Percentiles rank a stretch among this genome's conserved stretches.
Conservation (phyloP, 1,139 yeast genomes). For the Candida mesenterica region DNA sequence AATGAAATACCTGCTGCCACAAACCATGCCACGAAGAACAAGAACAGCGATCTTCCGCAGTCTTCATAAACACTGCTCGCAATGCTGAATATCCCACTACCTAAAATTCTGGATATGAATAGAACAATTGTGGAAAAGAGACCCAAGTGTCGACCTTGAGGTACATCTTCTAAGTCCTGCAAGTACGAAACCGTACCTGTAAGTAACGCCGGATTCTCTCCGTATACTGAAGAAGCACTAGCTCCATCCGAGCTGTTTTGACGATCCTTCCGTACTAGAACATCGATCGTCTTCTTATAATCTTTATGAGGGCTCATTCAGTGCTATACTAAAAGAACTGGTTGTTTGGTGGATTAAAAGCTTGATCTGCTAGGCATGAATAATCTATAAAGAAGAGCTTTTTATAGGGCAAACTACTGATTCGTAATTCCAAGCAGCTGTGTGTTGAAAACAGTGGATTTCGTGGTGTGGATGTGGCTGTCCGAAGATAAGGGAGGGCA, state of each 20-base stretch:
- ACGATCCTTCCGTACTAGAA: no score
- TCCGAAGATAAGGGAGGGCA: no score
- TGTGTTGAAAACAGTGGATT: no score
- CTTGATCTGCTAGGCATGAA: no score
- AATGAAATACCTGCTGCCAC: constrained; percentile 60
- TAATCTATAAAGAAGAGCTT: no score
- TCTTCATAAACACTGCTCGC: constrained; percentile 66
- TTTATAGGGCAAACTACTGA: no score
- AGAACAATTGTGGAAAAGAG: constrained; percentile 61
- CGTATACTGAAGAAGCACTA: background rate
- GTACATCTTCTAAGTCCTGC: constrained; percentile 51
- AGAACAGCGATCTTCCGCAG: constrained; percentile 62
- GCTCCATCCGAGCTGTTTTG: constrained; percentile 1
- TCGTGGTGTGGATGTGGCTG: no score
- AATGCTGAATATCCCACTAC: constrained; percentile 74
- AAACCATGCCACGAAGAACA: constrained; percentile 62
- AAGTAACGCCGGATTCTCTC: background rate
- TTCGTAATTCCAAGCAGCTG: no score
- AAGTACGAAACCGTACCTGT: constrained; percentile 20
- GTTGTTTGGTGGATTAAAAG: no score
- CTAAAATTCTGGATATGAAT: constrained; percentile 68
- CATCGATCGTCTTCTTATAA: no score
- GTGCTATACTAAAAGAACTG: no score
- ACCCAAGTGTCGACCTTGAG: constrained; percentile 75
- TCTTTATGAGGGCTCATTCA: no score